These are phyloP conservation scores for Colletotrichum tropicale DNA, from an alignment of 2,329 filamentous ascomycete genomes.

Conservation along the genomic window DNA sequence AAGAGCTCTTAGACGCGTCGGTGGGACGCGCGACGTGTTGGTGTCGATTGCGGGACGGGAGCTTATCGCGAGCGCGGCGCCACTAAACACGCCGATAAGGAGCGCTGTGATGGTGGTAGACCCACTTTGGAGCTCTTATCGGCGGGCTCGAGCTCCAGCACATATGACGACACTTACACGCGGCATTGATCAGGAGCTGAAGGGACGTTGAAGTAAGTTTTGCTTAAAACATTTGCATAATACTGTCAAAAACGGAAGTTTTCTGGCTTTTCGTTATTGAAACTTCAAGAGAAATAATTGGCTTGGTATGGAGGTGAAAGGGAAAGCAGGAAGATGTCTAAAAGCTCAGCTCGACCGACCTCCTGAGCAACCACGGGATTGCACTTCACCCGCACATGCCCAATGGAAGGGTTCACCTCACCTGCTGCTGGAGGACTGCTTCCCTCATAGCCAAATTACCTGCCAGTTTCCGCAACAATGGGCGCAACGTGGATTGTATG, in stretches of 20 bases:
- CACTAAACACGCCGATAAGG: constrained; percentile 18
- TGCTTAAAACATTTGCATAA: background rate
- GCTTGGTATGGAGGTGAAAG: background rate
- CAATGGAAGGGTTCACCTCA: background rate
- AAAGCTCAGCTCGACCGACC: background rate
- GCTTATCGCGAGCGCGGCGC: constrained; percentile 14
- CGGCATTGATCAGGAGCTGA: background rate
- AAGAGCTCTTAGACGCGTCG: constrained; percentile 16
- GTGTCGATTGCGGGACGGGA: background rate
- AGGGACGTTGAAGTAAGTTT: background rate
- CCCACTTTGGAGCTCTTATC: constrained; percentile 3
- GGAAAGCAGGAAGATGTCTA: background rate
- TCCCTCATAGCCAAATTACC: background rate
- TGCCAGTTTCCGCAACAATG: background rate
- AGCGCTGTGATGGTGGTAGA: background rate
- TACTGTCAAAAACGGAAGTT: background rate
- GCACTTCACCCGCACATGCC: background rate
- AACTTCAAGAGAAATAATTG: fast-evolving
- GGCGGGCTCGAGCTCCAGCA: background rate
- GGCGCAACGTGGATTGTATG: background rate
- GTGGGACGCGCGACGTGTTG: constrained; percentile 16
- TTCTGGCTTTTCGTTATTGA: too few species aligned
- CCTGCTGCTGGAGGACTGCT: background rate
- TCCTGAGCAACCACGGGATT: background rate
- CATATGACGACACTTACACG: background rate